These are phyloP conservation scores for Moniliella sp. DNA, from an alignment of 1,284 basidiomycete species.

Conservation along the genomic window DNA sequence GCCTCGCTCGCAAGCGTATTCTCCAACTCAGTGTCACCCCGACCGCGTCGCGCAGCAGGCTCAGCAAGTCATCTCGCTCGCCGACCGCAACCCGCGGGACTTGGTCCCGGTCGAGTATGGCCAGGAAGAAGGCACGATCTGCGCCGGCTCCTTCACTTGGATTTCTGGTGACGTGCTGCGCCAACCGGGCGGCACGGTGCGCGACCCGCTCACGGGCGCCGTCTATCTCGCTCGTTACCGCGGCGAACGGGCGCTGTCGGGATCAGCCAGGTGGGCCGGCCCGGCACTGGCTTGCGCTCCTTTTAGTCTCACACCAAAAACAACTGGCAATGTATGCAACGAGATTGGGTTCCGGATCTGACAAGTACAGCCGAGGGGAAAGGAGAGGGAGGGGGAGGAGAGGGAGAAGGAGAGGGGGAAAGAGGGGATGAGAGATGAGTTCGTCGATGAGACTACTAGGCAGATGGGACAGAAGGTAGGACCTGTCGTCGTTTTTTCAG, in stretches of 20 bases:
- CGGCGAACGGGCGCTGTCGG: constrained; percentile 45
- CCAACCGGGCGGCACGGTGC: constrained; percentile 46
- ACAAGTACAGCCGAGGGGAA: no score
- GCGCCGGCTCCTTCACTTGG: constrained; percentile 72
- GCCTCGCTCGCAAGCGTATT: constrained; percentile 67
- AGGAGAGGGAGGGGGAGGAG: no score
- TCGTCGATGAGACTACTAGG: no score
- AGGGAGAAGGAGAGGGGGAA: no score
- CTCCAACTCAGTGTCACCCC: constrained; percentile 68
- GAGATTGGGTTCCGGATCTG: no score
- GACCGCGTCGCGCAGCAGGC: constrained; percentile 65
- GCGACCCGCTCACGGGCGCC: constrained; percentile 80
- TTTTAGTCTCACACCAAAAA: no score
- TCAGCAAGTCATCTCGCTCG: constrained; percentile 70
- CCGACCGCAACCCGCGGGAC: constrained; percentile 82
- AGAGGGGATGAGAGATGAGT: no score
- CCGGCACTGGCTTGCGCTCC: constrained; percentile 32
- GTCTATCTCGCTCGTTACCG: constrained; percentile 69
- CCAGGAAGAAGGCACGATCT: constrained; percentile 63
- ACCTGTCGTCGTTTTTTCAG: no score
- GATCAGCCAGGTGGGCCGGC: constrained; percentile 35
- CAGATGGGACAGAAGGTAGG: no score
- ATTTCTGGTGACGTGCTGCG: no score
- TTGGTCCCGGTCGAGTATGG: constrained; percentile 84
- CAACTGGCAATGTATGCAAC: no score